Conservation (phyloP, 2,329 filamentous ascomycete genomes). For the Cadophora luteo-olivacea region DNA sequence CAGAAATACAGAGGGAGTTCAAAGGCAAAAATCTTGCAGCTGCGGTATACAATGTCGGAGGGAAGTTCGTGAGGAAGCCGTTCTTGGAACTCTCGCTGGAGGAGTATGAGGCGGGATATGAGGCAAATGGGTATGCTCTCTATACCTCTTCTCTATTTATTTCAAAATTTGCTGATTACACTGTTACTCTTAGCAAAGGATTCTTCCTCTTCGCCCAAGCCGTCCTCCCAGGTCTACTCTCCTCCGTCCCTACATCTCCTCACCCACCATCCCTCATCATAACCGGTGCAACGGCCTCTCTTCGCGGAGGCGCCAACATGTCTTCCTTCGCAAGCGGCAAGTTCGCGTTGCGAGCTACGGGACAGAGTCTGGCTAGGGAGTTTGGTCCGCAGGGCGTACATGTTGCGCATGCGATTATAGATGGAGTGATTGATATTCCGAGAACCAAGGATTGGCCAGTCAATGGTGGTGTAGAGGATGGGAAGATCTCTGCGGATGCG, state of each 20-base stretch:
- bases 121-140: slow-evolving; percentile 55
- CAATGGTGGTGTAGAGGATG: slow-evolving; percentile 56
- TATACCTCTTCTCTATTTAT: not conserved
- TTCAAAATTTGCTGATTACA: slow-evolving; percentile 12
- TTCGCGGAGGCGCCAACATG: slow-evolving; percentile 75
- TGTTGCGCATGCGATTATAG: slow-evolving; percentile 81
- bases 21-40: slow-evolving; percentile 62
- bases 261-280: slow-evolving; percentile 83
- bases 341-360: slow-evolving; percentile 77
- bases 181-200: slow-evolving; percentile 50
- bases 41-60: slow-evolving; percentile 73
- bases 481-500: slow-evolving; percentile 76
- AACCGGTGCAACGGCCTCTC: slow-evolving; percentile 83
- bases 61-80: slow-evolving; percentile 56
- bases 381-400: slow-evolving; percentile 87
- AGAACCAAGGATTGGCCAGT: slow-evolving; percentile 60
- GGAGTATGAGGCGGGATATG: slow-evolving; percentile 56
- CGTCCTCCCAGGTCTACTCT: slow-evolving; percentile 72
- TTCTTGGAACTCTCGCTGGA: slow-evolving; percentile 62
- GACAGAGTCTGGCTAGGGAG: slow-evolving; percentile 79
- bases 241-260: slow-evolving; percentile 57
- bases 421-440: slow-evolving; percentile 85
- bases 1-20: slow-evolving; percentile 65
- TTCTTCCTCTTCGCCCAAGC: slow-evolving; percentile 79
- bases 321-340: slow-evolving; percentile 79